phyloP scores from a whole-genome alignment of 371 early-diverging fungal species.

The Fennellomyces sp. region DNA sequence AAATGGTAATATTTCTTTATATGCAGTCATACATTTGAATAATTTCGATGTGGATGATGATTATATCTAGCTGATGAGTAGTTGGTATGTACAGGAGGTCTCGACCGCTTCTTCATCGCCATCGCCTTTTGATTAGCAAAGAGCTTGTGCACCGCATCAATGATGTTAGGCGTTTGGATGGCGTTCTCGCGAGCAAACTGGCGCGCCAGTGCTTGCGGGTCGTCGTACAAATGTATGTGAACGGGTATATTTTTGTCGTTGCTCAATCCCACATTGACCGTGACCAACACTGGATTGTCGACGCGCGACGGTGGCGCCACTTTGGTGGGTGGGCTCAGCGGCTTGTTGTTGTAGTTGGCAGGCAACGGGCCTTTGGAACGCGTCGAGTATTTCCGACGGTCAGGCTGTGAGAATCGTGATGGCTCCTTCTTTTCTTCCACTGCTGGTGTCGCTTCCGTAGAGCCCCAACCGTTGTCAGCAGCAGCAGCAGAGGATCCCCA shows the following conservation, averaged over 20 bases:
- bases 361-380: not conserved
- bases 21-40: not conserved
- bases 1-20: no score
- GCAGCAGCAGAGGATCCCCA: not conserved
- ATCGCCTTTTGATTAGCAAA: conserved; percentile 13
- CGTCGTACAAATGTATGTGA: conserved; percentile 18
- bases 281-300: conserved; percentile 20
- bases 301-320: conserved; percentile 6
- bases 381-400: conserved; percentile 12
- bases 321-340: conserved; percentile 10
- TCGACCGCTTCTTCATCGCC: conserved; percentile 9
- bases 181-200: conserved; percentile 8
- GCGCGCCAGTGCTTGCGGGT: conserved; percentile 13
- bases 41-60: not conserved
- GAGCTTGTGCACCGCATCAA: conserved; percentile 8
- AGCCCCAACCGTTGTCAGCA: not conserved
- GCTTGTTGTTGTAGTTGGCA: conserved; percentile 4
- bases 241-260: conserved; percentile 14
- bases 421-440: not conserved
- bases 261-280: conserved; percentile 22
- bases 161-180: conserved; percentile 9
- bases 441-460: not conserved
- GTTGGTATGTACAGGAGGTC: not conserved
- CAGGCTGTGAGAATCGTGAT: conserved; percentile 7
- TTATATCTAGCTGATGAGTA: not conserved